phyloP scores from a whole-genome alignment of 1,284 basidiomycete species.

The Pterulicium gracile region DNA sequence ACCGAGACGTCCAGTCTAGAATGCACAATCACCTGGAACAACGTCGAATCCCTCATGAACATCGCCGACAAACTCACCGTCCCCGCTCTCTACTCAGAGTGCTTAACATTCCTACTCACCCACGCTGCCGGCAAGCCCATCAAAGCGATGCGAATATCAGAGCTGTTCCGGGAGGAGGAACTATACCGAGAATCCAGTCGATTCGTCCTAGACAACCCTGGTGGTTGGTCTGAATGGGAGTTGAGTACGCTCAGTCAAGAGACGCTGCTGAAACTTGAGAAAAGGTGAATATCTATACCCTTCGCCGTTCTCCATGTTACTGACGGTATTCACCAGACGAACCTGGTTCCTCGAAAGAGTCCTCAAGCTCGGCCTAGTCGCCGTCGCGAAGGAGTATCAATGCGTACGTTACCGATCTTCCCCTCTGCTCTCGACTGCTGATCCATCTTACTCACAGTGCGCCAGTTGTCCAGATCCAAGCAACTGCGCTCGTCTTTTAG shows the following conservation, averaged over 20 bases:
- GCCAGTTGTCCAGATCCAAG: constrained; percentile 73
- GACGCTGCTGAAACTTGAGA: constrained; percentile 81
- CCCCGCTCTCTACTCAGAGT: constrained; percentile 68
- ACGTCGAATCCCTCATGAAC: constrained; percentile 82
- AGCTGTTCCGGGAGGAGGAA: constrained; percentile 78
- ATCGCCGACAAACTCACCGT: constrained; percentile 81
- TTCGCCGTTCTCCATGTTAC: background rate
- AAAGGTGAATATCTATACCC: constrained; percentile 38
- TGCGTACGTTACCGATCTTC: constrained; percentile 51
- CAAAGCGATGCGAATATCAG: constrained; percentile 84
- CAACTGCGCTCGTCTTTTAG: constrained; percentile 76
- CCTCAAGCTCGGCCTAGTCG: constrained; percentile 80
- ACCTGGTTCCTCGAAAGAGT: constrained; percentile 93
- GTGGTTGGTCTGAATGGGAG: constrained; percentile 76
- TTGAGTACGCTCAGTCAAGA: constrained; percentile 68
- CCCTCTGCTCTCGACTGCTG: constrained; percentile 9
- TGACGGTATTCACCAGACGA: constrained; percentile 32
- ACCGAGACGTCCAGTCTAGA: constrained; percentile 45
- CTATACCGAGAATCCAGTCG: constrained; percentile 83
- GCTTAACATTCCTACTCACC: constrained; percentile 77
- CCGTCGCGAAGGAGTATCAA: constrained; percentile 84
- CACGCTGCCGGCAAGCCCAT: constrained; percentile 87
- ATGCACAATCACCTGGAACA: constrained; percentile 89
- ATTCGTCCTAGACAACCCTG: constrained; percentile 85
- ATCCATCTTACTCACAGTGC: constrained; percentile 37